Conservation (phyloP, 805 yeast species). For the Metschnikowia sp. region DNA sequence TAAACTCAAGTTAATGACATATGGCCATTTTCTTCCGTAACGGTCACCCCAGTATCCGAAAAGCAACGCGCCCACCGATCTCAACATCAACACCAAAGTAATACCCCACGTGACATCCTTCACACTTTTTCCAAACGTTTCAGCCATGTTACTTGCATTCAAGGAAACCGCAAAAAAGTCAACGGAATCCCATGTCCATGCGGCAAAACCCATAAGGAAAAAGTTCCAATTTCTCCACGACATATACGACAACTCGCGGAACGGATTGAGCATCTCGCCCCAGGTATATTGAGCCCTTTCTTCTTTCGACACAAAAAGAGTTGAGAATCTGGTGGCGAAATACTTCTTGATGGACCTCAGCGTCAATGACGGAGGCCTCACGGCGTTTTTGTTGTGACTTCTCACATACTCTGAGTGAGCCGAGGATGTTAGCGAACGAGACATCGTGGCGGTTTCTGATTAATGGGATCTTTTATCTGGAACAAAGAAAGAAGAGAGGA, state of each 20-base stretch:
- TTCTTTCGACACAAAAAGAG: slow-evolving; percentile 46
- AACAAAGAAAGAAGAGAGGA: not conserved
- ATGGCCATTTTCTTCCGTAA: slow-evolving; percentile 61
- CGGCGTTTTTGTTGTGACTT: slow-evolving; percentile 17
- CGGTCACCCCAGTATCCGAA: slow-evolving; percentile 61
- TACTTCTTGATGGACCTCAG: slow-evolving; percentile 33
- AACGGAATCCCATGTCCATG: slow-evolving; percentile 67
- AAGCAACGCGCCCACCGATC: slow-evolving; percentile 63
- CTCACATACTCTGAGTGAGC: slow-evolving; percentile 15
- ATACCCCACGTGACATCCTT: slow-evolving; percentile 67
- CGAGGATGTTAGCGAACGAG: slow-evolving; percentile 13
- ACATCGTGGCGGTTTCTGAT: not conserved
- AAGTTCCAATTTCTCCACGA: slow-evolving; percentile 46
- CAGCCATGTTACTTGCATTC: slow-evolving; percentile 47
- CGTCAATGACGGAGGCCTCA: slow-evolving; percentile 30
- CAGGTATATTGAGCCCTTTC: slow-evolving; percentile 39
- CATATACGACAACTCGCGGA: slow-evolving; percentile 24
- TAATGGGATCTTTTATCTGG: too few species aligned
- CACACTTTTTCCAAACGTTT: slow-evolving; percentile 42
- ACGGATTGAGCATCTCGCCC: slow-evolving; percentile 35
- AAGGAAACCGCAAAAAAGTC: slow-evolving; percentile 60
- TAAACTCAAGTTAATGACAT: slow-evolving; percentile 42
- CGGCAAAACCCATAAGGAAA: slow-evolving; percentile 50
- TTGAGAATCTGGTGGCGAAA: slow-evolving; percentile 44
- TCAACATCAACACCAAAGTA: slow-evolving; percentile 63